Evolutionary conservation across 2,329 filamentous ascomycete species (phyloP).

Genomic region (Phialophora macrospora): DNA sequence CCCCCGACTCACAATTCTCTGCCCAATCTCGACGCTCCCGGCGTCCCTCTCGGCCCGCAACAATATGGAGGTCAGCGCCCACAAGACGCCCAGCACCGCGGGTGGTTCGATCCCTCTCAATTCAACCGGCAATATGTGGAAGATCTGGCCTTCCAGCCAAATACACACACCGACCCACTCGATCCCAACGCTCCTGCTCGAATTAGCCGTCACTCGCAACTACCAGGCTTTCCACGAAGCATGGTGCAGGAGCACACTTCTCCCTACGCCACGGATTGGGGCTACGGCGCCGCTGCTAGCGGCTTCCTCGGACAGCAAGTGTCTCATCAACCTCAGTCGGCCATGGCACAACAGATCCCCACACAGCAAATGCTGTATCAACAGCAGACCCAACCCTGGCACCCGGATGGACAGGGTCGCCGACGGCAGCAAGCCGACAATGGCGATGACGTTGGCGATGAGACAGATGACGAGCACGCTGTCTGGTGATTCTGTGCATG

Average conservation of each 20-base stretch:
- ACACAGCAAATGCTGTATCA: background rate
- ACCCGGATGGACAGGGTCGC: background rate
- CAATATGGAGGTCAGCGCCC: background rate
- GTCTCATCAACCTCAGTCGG: background rate
- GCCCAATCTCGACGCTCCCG: background rate
- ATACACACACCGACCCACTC: background rate
- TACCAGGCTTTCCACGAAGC: background rate
- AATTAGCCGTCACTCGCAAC: background rate
- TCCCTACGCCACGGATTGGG: background rate
- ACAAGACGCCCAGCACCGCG: background rate
- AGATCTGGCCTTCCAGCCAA: background rate
- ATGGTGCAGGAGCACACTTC: background rate
- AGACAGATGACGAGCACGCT: background rate
- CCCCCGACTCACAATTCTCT: background rate
- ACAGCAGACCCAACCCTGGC: background rate
- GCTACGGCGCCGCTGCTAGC: background rate
- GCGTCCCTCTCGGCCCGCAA: background rate
- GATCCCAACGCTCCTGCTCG: background rate
- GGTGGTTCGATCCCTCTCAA: background rate
- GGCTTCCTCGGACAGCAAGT: background rate
- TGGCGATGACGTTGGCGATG: background rate
- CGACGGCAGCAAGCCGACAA: background rate
- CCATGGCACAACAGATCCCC: background rate
- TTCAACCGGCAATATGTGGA: background rate
- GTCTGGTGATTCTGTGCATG: background rate